Percentiles rank a stretch among this genome's conserved stretches.
Evolutionary conservation across 2,329 filamentous ascomycete species (phyloP).

Genomic region (Anisogramma anomala): DNA sequence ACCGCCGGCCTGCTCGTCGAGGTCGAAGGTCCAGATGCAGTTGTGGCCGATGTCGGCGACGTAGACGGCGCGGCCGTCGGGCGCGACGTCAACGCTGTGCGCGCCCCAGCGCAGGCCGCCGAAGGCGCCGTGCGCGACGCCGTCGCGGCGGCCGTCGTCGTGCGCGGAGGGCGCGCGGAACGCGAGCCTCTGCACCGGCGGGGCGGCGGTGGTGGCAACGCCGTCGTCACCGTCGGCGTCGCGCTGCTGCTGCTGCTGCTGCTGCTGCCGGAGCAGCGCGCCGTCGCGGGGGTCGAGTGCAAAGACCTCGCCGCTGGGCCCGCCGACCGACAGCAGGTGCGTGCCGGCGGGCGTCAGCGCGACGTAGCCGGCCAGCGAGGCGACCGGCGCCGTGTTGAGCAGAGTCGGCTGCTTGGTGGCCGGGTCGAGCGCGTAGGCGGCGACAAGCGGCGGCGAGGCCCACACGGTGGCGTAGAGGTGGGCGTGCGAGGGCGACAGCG

Average conservation of each 20-base stretch:
- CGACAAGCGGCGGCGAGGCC: constrained; percentile 12
- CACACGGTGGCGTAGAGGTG: constrained; percentile 15
- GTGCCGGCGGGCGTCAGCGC: constrained; percentile 3
- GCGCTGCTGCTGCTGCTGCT: no score
- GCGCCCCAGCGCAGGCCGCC: constrained; percentile 16
- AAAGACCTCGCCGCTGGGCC: constrained; percentile 13
- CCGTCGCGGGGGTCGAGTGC: constrained; percentile 7
- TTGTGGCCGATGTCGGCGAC: constrained; percentile 16
- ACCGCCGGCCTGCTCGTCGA: constrained; percentile 1
- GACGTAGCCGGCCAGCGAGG: constrained; percentile 12
- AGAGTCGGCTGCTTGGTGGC: constrained; percentile 4
- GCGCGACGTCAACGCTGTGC: constrained; percentile 15
- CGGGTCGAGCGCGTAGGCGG: constrained; percentile 11
- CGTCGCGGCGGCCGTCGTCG: constrained; percentile 12
- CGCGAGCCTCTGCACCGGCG: constrained; percentile 11
- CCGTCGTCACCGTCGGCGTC: no score
- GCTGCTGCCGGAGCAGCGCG: no score
- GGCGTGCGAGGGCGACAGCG: constrained; percentile 12
- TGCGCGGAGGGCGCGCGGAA: constrained; percentile 12
- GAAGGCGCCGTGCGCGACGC: constrained; percentile 14
- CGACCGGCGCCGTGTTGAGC: constrained; percentile 9
- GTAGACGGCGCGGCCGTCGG: constrained; percentile 14
- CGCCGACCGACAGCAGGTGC: constrained; percentile 12
- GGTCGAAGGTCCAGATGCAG: constrained; percentile 14
- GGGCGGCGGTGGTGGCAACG: no score